Base-by-base conservation (phyloP, 306 rosid genomes). In the Dalbergia cultrata region DNA sequence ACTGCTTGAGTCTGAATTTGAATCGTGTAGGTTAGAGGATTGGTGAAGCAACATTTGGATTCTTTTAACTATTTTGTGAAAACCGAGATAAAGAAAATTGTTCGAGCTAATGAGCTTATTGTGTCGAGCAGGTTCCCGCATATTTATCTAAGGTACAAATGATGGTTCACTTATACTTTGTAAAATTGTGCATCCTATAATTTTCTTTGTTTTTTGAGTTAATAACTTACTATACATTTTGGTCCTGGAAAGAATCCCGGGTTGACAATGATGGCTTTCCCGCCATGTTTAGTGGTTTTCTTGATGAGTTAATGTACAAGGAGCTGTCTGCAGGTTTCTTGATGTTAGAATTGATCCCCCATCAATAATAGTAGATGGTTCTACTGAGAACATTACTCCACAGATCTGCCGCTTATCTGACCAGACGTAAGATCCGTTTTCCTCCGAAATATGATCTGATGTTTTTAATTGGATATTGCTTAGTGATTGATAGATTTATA, bases 31-130 rank as follows among this genome's bases (percentile, higher is more conserved):
- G 82, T 89, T 67, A 90, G 99, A 72, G 99, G 99, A 77, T 74
- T 95, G 83, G 99, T 95, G 78, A 90, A 90, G 81, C 99, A 93
- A 54, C 99, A 93, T 75, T 89, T 95, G 91, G 98, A 93, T 84
- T 95, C 99, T 8, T 93, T 88, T 82, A 93, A 95, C 62, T 95
- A 93, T 75, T 95, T 95, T 77, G 94, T 91, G 22, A 83, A 69
- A 49, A 89, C 86, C 0, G 98, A 80, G 18, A 91, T 95, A 26
- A 91, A 89, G 78, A 95, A 91, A 83, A 95, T 93, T 1, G 91
- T 95, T 8, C 87, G 90, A 5, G 94, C 98, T 66, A 93, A 95
- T 84, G 53, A 87, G 9, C 35, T 81, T 13, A 88, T 91, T 16
- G 75, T 6, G 72, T 79, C 89, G 0, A 13, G 62, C 17, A 70